Conservation (phyloP, 257 asterid genomes). For the Rhazya stricta region DNA sequence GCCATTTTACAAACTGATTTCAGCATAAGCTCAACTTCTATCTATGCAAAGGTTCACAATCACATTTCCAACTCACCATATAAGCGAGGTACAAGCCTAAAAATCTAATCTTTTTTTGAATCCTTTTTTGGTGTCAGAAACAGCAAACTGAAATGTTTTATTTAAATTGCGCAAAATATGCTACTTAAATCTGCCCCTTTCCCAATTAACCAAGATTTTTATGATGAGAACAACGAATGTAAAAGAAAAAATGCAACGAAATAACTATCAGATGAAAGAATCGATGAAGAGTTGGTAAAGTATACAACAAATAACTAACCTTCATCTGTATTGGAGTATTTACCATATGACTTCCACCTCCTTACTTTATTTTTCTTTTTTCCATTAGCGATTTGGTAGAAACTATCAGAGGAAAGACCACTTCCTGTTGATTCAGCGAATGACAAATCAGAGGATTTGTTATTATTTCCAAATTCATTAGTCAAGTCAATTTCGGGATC, state of each 20-base stretch:
- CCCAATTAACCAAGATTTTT: neutral
- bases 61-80: neutral
- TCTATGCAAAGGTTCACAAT: neutral
- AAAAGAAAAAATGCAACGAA: neutral
- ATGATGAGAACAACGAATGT: neutral
- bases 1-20: neutral
- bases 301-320: conserved; percentile 31
- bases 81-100: neutral
- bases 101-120: too few relatives aligned
- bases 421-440: conserved; percentile 25
- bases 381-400: conserved; percentile 5
- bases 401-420: conserved; percentile 26
- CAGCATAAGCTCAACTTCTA: neutral
- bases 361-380: conserved; percentile 50
- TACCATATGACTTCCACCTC: conserved; percentile 33
- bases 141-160: neutral
- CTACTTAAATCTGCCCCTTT: neutral
- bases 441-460: conserved; percentile 18
- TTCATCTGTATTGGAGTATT: conserved; percentile 34
- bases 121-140: neutral
- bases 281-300: neutral
- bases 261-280: conserved; percentile 1
- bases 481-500: conserved; percentile 18
- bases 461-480: conserved; percentile 26
- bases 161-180: neutral